A percentile compares a stretch with the other conserved stretches of the same genome.
Conservation (phyloP, 108 stramenopile genomes). For the Licmophora abbreviata region DNA sequence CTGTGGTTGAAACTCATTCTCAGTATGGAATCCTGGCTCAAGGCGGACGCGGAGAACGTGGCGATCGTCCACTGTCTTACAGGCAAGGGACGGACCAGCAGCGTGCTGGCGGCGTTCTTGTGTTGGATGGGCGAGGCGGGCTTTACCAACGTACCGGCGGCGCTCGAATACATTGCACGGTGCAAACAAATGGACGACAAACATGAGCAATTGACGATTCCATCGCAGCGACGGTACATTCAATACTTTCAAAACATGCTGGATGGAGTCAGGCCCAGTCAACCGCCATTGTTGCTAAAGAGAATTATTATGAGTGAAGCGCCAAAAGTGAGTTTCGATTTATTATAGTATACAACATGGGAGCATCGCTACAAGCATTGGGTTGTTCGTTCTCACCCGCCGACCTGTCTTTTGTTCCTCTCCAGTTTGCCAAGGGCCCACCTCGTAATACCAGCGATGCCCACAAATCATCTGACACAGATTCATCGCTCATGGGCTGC, state of each 20-base stretch:
- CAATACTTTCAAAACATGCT: slow-evolving; percentile 89
- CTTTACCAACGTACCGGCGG: slow-evolving; percentile 62
- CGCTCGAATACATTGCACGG: slow-evolving; percentile 81
- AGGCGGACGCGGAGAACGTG: slow-evolving; percentile 84
- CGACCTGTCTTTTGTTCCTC: background rate
- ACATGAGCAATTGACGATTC: slow-evolving; percentile 86
- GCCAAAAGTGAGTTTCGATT: slow-evolving; percentile 52
- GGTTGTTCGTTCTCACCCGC: background rate
- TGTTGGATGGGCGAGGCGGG: slow-evolving; percentile 94
- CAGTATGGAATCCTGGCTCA: slow-evolving; percentile 90
- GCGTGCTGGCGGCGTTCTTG: slow-evolving; percentile 85
- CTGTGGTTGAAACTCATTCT: slow-evolving; percentile 83
- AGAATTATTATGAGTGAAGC: slow-evolving; percentile 90
- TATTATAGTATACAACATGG: background rate
- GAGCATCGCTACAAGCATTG: background rate
- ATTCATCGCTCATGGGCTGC: slow-evolving; percentile 63
- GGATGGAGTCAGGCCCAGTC: slow-evolving; percentile 51
- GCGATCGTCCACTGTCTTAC: slow-evolving; percentile 96
- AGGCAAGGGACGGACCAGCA: slow-evolving; percentile 86
- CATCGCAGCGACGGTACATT: slow-evolving; percentile 89
- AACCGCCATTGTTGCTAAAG: slow-evolving; percentile 83
- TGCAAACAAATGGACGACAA: slow-evolving; percentile 53
- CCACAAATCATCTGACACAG: slow-evolving; percentile 9
- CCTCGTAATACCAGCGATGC: slow-evolving; percentile 18
- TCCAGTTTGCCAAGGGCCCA: slow-evolving; percentile 37